Evolutionary conservation across 345 rosid species (phyloP), one percentile per base, ranked within the genome.

Genomic region (Eucalyptus leucophloia): DNA sequence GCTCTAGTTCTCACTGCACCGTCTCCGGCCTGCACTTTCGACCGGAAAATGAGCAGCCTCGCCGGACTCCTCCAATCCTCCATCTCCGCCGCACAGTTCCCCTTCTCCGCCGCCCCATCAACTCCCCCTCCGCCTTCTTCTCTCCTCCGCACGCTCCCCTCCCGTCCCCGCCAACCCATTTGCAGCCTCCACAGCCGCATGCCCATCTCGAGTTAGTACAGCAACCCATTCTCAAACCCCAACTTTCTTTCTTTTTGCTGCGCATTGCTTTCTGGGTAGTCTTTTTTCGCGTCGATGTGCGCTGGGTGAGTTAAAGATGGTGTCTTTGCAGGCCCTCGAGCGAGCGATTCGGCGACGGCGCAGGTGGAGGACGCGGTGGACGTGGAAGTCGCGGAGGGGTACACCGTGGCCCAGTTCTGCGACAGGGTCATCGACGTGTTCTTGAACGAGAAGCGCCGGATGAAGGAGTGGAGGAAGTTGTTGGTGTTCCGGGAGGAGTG

Each of bases 401-500:
- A 92, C 92, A 94, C 95, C 45, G 91, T 95, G 90, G 93, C 96
- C 87, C 95, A 96, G 85, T 92, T 98, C 90, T 95, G 97, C 90
- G 99, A 98, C 90, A 96, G 93, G 92, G 92, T 97, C 13, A 94
- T 97, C 89, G 97, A 96, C 92, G 30, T 96, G 69, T 98, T 97
- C 92, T 90, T 97, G 93, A 93, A 92, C 90, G 96, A 96, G 96
- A 98, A 97, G 91, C 95, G 95, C 53, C 93, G 94, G 90, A 96
- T 94, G 13, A 98, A 93, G 88, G 93, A 97, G 37, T 98, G 98
- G 99, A 95, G 93, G 87, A 96, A 94, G 92, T 96, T 93, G 91
- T 88, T 98, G 93, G 94, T 96, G 81, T 93, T 97, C 30, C 95
- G 99, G 91, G 96, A 96, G 83, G 98, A 96, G 91, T 98, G 98